Evolutionary conservation across 495 filamentous ascomycete species (phyloP).

Genomic region (Daldinia caldariorum): DNA sequence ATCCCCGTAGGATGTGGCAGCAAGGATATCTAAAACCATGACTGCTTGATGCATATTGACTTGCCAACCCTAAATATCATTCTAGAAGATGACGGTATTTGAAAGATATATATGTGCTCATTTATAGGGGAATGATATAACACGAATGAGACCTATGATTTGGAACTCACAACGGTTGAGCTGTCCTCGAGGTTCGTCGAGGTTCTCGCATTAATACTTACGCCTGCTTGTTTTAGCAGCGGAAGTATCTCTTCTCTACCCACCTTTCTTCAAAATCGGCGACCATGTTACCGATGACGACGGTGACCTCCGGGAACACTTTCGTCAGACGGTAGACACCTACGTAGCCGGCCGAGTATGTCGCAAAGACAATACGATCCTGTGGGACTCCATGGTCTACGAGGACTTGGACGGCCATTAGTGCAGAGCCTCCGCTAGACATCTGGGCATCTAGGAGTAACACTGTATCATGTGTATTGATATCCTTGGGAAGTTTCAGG

Average conservation of each 20-base stretch:
- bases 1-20: not conserved
- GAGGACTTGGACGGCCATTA: conserved; percentile 95
- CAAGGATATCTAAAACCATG: not conserved
- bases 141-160: conserved; percentile 13
- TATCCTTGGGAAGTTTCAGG: conserved; percentile 74
- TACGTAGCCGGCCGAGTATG: conserved; percentile 81
- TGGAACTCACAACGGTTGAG: not conserved
- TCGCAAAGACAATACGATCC: conserved; percentile 86
- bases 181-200: not conserved
- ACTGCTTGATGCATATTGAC: conserved; percentile 11
- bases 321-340: conserved; percentile 83
- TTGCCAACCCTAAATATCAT: conserved; percentile 7
- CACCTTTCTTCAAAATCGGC: conserved; percentile 80
- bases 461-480: conserved; percentile 77
- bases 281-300: conserved; percentile 83
- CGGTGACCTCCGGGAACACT: conserved; percentile 84
- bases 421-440: conserved; percentile 87
- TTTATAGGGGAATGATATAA: conserved; percentile 13
- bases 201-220: conserved; percentile 21
- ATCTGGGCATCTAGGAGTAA: conserved; percentile 93
- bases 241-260: conserved; percentile 84
- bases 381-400: conserved; percentile 93
- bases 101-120: conserved; percentile 2
- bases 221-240: conserved; percentile 64
- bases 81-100: conserved; percentile 8